Percentiles rank a stretch among this genome's conserved stretches.
Conservation (phyloP, 768 basidiomycete genomes). For the Daedaleopsis nitida region DNA sequence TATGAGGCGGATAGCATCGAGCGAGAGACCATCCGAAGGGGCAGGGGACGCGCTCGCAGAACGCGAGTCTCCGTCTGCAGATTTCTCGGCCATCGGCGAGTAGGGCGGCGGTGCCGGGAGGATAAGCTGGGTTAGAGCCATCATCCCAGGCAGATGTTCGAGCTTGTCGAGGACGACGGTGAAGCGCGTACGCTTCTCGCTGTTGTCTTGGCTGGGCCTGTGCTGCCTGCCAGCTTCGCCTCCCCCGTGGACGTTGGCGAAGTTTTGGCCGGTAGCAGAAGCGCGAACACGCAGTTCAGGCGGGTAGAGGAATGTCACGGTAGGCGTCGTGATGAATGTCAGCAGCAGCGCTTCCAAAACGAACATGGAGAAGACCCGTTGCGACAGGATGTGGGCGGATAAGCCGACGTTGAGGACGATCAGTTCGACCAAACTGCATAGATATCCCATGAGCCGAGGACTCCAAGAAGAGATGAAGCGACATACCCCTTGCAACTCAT, state of each 20-base stretch:
- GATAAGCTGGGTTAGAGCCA: constrained; percentile 87
- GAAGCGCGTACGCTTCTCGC: constrained; percentile 58
- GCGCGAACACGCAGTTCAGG: constrained; percentile 56
- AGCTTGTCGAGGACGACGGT: constrained; percentile 88
- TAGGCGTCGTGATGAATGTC: constrained; percentile 86
- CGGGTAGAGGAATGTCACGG: constrained; percentile 69
- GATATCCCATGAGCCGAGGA: not conserved
- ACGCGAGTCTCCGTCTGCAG: constrained; percentile 2
- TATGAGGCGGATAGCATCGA: constrained; percentile 84
- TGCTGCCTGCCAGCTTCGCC: constrained; percentile 11
- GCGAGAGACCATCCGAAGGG: constrained; percentile 35
- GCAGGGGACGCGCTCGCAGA: constrained; percentile 5
- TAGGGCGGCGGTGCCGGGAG: constrained; percentile 41
- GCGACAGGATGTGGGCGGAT: constrained; percentile 67
- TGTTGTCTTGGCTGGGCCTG: constrained; percentile 10
- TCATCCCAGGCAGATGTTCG: constrained; percentile 86
- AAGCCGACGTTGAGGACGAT: constrained; percentile 97
- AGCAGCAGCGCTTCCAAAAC: constrained; percentile 82
- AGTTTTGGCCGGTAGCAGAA: constrained; percentile 47
- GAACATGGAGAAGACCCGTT: constrained; percentile 92
- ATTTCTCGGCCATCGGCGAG: not conserved
- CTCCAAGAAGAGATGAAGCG: not conserved
- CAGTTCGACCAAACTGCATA: constrained; percentile 76
- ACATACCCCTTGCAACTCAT: constrained; percentile 94
- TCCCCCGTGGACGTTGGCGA: constrained; percentile 41